Base-by-base conservation (phyloP, 2,329 filamentous ascomycete species). In the Ophiocordyceps robertsii region DNA sequence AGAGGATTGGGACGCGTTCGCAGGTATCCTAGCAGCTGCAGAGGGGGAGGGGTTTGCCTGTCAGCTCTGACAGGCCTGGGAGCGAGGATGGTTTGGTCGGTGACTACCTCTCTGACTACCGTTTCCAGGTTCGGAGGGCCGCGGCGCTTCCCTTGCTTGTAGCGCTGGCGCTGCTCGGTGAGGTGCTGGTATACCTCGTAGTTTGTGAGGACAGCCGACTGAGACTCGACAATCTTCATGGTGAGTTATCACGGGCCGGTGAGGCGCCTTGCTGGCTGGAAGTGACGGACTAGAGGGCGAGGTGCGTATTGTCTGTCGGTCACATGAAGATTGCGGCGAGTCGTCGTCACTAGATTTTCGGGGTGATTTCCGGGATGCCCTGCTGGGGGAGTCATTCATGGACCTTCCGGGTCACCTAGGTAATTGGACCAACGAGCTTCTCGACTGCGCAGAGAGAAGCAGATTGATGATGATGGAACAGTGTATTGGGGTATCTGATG, bases 171-270 rank as follows among this genome's bases (percentile, higher is more conserved):
- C 53, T 77, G 73, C 38, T 79, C 70, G 6, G 63, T 62, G 33
- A 87, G 62, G 51, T 84, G 81, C 44, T 72, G 67, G 53, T 79
- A 80, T 48, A 87, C 81, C 66, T 87, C 83, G 49, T 75, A 81
- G 59, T 87, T 87, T 57, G 77, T 76, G 54, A 88, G 67, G 36
- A 80, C 70, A 6, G 80, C 80, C 29, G 76, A 76, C 56, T 86
- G 80, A 3, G 81, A 68, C 54, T 83, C 81, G 52, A 86, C 64
- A 54, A 88, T 75, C 72, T 84, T 81, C 77, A 82, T 80, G 17
- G 31, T 58, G 33, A 17, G n/a, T 14, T 31, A 13, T 30, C 16
- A 24, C 6, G n/a, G 14, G 33, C 33, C 14, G 33, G 16, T 27
- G 24, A 27, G 24, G 14, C 16, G 33, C 14, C 17, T 17, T 14